These are phyloP conservation scores for Linnemannia hyalina DNA, from an alignment of 192 early-diverging fungal species.

Conservation along the genomic window DNA sequence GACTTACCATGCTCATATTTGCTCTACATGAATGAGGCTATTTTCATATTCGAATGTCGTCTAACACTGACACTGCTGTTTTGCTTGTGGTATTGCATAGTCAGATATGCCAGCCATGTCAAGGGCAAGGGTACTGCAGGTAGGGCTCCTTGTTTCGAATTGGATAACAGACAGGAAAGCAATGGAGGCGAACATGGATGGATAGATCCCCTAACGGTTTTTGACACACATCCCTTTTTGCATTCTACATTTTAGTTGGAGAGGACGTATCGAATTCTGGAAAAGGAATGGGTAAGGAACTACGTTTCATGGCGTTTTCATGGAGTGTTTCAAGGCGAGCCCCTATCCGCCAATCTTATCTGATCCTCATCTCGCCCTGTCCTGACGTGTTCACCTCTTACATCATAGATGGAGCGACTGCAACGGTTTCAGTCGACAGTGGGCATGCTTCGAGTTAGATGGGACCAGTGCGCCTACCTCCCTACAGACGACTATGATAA, in stretches of 20 bases:
- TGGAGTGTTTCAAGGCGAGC: background rate
- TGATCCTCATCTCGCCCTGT: background rate
- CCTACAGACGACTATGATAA: constrained; percentile 38
- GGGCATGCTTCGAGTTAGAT: constrained; percentile 35
- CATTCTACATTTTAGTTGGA: constrained; percentile 20
- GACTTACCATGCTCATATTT: background rate
- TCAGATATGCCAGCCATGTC: constrained; percentile 50
- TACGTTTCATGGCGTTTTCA: background rate
- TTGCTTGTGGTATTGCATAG: background rate
- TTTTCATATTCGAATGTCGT: background rate
- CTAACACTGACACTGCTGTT: background rate
- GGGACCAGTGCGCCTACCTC: constrained; percentile 43
- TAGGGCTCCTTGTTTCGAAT: background rate
- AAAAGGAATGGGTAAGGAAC: constrained; percentile 48
- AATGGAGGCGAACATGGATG: background rate
- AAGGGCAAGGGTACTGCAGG: constrained; percentile 42
- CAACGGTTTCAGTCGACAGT: constrained; percentile 41
- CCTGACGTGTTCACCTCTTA: background rate
- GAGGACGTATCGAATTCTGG: constrained; percentile 33
- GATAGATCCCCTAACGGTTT: background rate
- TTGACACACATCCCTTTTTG: background rate
- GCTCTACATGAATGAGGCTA: background rate
- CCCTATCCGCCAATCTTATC: background rate
- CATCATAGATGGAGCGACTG: constrained; percentile 16
- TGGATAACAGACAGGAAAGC: background rate